Percentiles rank a stretch among this genome's conserved stretches.
phyloP scores from a whole-genome alignment of 768 basidiomycete genomes.

The Suillus plorans region DNA sequence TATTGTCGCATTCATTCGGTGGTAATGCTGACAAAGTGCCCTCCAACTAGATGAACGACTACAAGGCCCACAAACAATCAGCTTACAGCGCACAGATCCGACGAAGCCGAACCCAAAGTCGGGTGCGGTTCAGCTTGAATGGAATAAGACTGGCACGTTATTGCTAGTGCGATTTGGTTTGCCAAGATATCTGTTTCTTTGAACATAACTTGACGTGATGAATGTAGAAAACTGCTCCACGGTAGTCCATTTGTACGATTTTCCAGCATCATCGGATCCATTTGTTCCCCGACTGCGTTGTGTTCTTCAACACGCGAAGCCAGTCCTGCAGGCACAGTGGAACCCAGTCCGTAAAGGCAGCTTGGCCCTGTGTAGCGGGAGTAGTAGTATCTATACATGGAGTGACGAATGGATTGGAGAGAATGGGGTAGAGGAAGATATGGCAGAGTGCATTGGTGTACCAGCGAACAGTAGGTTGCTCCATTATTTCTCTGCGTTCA shows the following conservation, averaged over 20 bases:
- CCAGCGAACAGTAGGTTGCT: conserved; percentile 66
- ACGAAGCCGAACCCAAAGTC: conserved; percentile 65
- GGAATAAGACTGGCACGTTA: conserved; percentile 75
- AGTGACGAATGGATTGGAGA: conserved; percentile 78
- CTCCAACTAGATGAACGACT: conserved; percentile 58
- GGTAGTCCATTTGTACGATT: conserved; percentile 68
- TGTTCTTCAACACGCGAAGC: conserved; percentile 63
- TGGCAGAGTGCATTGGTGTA: conserved; percentile 89
- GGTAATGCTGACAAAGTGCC: conserved; percentile 3
- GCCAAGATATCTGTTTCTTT: not conserved
- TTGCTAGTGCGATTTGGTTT: conserved; percentile 75
- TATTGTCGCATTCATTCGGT: not conserved
- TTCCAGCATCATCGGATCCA: conserved; percentile 58
- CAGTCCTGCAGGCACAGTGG: conserved; percentile 73
- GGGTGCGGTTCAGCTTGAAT: conserved; percentile 72
- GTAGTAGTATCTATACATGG: conserved; percentile 72
- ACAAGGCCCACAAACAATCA: conserved; percentile 53
- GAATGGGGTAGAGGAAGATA: conserved; percentile 60
- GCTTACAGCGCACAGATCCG: conserved; percentile 50
- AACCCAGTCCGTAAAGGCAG: conserved; percentile 80
- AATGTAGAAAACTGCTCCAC: conserved; percentile 60
- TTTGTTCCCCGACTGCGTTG: conserved; percentile 63
- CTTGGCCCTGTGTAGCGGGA: conserved; percentile 66
- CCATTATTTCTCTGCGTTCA: conserved; percentile 9
- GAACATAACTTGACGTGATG: conserved; percentile 8